Evolutionary conservation across 345 rosid genomes (phyloP).

Genomic region (Ailanthus altissimus): DNA sequence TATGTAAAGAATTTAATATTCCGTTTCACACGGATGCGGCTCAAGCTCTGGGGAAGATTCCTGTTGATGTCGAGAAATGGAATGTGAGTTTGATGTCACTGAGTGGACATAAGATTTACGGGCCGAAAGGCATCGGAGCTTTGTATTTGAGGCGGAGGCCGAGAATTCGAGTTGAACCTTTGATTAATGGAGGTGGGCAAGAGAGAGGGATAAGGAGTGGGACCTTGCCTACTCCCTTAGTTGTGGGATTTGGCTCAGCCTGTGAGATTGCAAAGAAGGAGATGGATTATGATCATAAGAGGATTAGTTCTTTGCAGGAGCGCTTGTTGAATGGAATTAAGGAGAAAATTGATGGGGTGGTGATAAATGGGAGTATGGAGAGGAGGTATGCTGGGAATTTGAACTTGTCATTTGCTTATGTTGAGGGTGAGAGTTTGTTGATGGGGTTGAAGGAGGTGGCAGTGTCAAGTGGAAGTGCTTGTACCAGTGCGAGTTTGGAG

Average conservation of each 20-base stretch:
- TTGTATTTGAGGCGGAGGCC: conserved; percentile 84
- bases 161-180: conserved; percentile 78
- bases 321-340: conserved; percentile 71
- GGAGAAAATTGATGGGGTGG: conserved; percentile 76
- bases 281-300: conserved; percentile 83
- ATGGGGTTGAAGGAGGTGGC: conserved; percentile 99
- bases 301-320: conserved; percentile 62
- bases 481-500: conserved; percentile 97
- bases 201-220: conserved; percentile 98
- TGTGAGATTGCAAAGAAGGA: conserved; percentile 86
- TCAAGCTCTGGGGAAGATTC: conserved; percentile 94
- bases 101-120: conserved; percentile 92
- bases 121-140: conserved; percentile 95
- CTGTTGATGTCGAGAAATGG: conserved; percentile 85
- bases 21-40: conserved; percentile 96
- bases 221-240: conserved; percentile 79
- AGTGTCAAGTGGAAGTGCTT: conserved; percentile 97
- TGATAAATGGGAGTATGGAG: conserved; percentile 85
- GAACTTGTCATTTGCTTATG: conserved; percentile 90
- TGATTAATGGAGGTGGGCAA: conserved; percentile 98
- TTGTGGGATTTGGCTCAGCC: conserved; percentile 88
- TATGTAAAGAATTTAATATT: conserved; percentile 76
- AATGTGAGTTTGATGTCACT: conserved; percentile 89
- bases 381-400: conserved; percentile 79
- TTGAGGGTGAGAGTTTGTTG: conserved; percentile 95